phyloP scores from a whole-genome alignment of 805 yeast genomes.

The Saturnispora silvae region DNA sequence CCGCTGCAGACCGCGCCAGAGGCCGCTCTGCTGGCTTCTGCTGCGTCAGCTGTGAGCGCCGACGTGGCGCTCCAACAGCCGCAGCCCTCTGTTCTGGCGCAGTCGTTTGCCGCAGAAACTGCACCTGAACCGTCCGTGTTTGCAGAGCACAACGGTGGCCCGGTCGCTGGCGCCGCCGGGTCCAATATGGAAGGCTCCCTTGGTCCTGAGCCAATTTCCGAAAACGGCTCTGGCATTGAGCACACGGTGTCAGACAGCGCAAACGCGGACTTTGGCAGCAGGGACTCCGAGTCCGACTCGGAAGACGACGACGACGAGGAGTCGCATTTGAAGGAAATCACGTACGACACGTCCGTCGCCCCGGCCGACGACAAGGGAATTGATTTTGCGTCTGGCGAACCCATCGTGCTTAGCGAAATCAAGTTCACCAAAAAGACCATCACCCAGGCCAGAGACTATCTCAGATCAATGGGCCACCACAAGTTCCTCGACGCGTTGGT shows the following conservation, averaged over 20 bases:
- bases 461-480: conserved; percentile 51
- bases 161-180: not conserved
- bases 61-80: too few relatives aligned
- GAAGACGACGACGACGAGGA: conserved; percentile 9
- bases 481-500: conserved; percentile 43
- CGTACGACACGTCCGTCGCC: conserved; percentile 5
- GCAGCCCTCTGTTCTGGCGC: too few relatives aligned
- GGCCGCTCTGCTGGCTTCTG: too few relatives aligned
- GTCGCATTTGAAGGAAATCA: conserved; percentile 11
- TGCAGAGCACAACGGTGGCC: not conserved
- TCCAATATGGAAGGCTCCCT: too few relatives aligned
- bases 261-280: not conserved
- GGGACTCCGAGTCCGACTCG: conserved; percentile 5
- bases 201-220: conserved; percentile 3
- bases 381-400: conserved; percentile 3
- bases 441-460: conserved; percentile 36
- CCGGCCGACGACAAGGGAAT: conserved; percentile 5
- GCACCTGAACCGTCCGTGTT: not conserved
- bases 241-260: not conserved
- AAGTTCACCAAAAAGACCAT: conserved; percentile 32
- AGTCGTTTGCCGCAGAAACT: not conserved
- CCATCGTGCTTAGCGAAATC: conserved; percentile 17
- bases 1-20: too few relatives aligned
- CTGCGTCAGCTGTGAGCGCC: too few relatives aligned
- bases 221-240: not conserved